A percentile compares a stretch with the other conserved stretches of the same genome.
Conservation (phyloP, 805 yeast species). For the Metschnikowia shivogae region DNA sequence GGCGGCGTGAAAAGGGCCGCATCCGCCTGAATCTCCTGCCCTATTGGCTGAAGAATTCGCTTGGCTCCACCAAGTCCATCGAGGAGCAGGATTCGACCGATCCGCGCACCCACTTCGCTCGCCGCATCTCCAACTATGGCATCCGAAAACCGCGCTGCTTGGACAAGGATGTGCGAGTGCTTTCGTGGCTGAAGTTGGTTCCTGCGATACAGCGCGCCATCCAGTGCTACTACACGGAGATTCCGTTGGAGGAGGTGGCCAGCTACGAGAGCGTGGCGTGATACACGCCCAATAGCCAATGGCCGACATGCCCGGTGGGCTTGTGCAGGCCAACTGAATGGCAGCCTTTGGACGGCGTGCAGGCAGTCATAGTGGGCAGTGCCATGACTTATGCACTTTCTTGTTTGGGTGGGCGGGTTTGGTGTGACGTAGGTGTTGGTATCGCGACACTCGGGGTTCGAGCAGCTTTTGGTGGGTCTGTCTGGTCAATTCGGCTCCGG, state of each 20-base stretch:
- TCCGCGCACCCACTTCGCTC: conserved; percentile 46
- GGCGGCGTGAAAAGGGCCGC: conserved; percentile 62
- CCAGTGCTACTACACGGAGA: conserved; percentile 60
- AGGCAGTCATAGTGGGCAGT: no score
- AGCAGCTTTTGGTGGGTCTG: no score
- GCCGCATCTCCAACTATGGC: conserved; percentile 61
- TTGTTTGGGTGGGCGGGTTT: no score
- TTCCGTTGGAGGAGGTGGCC: conserved; percentile 30
- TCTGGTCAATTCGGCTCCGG: no score
- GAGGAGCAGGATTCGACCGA: conserved; percentile 5
- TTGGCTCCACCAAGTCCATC: conserved; percentile 41
- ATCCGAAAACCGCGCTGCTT: conserved; percentile 63
- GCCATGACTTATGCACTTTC: no score
- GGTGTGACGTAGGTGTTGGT: no score
- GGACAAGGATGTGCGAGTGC: conserved; percentile 62
- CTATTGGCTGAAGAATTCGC: conserved; percentile 61
- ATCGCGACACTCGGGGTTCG: no score
- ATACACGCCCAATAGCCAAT: no score
- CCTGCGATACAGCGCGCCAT: conserved; percentile 62
- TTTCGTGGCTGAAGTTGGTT: conserved; percentile 55
- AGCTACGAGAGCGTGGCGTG: background rate
- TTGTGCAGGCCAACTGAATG: no score
- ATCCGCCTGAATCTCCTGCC: conserved; percentile 63
- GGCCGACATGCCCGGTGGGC: no score
- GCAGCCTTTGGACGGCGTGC: no score